Base-by-base conservation (phyloP, 257 asterid species). In the Gardenia jasminoides region DNA sequence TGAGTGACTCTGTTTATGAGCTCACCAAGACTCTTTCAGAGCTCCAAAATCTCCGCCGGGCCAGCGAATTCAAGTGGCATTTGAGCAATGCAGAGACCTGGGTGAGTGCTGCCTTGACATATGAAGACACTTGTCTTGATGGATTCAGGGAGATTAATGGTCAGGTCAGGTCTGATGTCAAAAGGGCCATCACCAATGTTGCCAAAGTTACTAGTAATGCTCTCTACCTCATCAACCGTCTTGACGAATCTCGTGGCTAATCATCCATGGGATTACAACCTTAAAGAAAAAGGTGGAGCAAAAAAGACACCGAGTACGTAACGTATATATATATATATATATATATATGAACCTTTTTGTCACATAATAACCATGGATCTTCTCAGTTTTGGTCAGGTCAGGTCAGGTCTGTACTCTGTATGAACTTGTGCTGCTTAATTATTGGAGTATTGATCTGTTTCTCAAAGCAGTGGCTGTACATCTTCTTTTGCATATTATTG, bases 161-260 rank as follows among this genome's bases (percentile, higher is more conserved):
- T 9, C 80, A 86, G 46, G 80, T 89, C 2, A 82, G 97, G 74
- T 80, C 93, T 26, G 97, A 91, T 46, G 97, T 95, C 6, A 88
- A 76, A 36, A 82, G 87, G 73, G 90, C 80, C 80, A 83, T 95
- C 64, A 87, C 87, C 0, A 87, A 88, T 76, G 96, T 86, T 15
- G 97, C 92, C 12, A 89, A 92, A 76, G 93, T 92, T 62, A 93
- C 98, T 50, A 95, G 99, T 71, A 95, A 95, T 85, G 99, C 99
- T 1, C 93, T 95, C 0, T 93, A 92, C 70, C 88, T 95, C 28
- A 87, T 95, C 77, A 90, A 88, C 80, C 90, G 84, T 64, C 89
- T 93, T 7, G 95, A 90, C 48, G 74, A 84, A 15, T 72, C 87
- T 50, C 70, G 75, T 11, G 67, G 68, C 22, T 58, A 58, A 58